Evolutionary conservation across 495 filamentous ascomycete genomes (phyloP), one percentile per base, ranked within the genome.

Genomic region (Xylaria castorea): DNA sequence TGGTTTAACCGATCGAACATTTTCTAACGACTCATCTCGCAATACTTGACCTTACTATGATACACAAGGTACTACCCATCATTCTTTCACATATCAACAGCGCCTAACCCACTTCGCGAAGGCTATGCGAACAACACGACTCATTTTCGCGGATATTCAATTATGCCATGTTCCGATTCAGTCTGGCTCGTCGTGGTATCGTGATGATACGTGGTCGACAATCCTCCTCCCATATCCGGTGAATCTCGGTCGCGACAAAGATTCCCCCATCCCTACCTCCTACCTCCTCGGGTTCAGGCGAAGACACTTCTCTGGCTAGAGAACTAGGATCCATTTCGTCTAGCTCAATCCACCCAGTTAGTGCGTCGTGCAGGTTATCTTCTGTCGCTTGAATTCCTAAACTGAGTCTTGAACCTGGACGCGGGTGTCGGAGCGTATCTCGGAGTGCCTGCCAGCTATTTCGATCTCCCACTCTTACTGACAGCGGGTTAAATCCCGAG

Each of bases 121-220:
- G 68, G 57, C 8, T 48, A 16, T 62, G 32, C 68, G 25, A 46
- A 42, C 20, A 18, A 60, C 5, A 1, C 53, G 40, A 25, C 9
- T 44, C 34, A 51, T 12, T 11, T 16, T 57, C 51, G 18, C 40
- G 1, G 0, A 25, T 32, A 18, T 50, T 30, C 4, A 36, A 12
- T 9, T 61, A 32, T 18, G 5, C 30, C 32, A 16, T 5, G 12
- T 22, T 22, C 5, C 53, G 30, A 48, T 51, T 42, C 11, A 67
- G 16, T n/a, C 11, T 44, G 22, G 44, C 20, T 30, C 68, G 44
- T 36, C 40, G 48, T 6, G 57, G 68, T 71, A 70, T 64, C 57
- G 68, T 71, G 34, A 71, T 38, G 48, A 71, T 51, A 46, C 60
- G 57, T 53, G 58, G 57, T 25, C 68, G 68, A 48, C 36, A 11